Evolutionary conservation across 2,329 filamentous ascomycete species (phyloP).

Genomic region (Akanthomyces uredinophilus): DNA sequence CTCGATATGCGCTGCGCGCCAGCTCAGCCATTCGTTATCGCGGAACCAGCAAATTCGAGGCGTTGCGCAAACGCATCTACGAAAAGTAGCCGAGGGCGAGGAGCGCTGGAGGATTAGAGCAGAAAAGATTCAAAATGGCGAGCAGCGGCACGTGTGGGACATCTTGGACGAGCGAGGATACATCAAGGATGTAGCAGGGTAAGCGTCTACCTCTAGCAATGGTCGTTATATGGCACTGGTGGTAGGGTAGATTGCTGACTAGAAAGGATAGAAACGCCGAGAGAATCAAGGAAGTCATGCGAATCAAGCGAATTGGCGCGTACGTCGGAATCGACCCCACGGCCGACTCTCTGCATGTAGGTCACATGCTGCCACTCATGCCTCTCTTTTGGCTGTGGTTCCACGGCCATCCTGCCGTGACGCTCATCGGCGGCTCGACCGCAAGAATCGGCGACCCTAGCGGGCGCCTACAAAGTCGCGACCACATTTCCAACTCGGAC

Average conservation of each 20-base stretch:
- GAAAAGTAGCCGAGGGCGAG: conserved; percentile 38
- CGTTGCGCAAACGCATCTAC: conserved; percentile 37
- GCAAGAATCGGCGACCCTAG: conserved; percentile 76
- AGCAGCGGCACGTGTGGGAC: conserved; percentile 52
- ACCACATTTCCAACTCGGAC: conserved; percentile 44
- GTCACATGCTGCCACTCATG: conserved; percentile 78
- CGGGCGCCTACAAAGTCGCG: conserved; percentile 58
- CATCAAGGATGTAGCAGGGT: conserved; percentile 72
- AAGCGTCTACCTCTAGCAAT: conserved; percentile 22
- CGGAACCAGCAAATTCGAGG: conserved; percentile 28
- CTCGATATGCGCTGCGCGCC: conserved; percentile 22
- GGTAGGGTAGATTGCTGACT: neutral
- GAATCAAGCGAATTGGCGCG: conserved; percentile 59
- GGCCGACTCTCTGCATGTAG: conserved; percentile 71
- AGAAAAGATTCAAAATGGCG: conserved; percentile 43
- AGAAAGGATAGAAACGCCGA: conserved; percentile 35
- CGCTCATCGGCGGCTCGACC: conserved; percentile 68
- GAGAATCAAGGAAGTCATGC: conserved; percentile 59
- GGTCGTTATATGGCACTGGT: conserved; percentile 19
- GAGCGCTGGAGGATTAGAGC: conserved; percentile 45
- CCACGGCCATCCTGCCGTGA: conserved; percentile 63
- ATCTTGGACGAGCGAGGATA: conserved; percentile 66
- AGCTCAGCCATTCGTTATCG: conserved; percentile 18
- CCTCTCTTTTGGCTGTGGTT: conserved; percentile 79
- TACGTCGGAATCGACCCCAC: conserved; percentile 84